A percentile compares a stretch with the other conserved stretches of the same genome.
phyloP scores from a whole-genome alignment of 257 asterid genomes.

The Nicotiana undulata region DNA sequence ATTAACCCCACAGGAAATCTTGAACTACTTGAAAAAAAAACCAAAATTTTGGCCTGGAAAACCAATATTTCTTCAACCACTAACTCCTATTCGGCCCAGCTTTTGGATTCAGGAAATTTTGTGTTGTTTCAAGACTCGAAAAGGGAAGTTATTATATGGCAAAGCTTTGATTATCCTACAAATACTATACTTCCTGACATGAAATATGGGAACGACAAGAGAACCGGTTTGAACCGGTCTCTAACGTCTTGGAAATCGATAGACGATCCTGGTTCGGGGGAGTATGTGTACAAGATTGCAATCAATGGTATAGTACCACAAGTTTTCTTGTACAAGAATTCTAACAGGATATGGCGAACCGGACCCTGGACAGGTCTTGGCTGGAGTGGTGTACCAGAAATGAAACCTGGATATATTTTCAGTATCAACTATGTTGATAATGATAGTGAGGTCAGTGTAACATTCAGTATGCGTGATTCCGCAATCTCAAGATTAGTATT shows the following conservation, averaged over 20 bases:
- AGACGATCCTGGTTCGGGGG: neutral
- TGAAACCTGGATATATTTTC: neutral
- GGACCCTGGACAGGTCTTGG: constrained; percentile 1
- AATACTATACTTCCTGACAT: neutral
- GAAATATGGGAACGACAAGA: neutral
- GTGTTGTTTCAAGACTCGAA: neutral
- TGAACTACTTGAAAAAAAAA: neutral
- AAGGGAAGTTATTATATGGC: neutral
- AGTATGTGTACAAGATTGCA: neutral
- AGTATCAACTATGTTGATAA: neutral
- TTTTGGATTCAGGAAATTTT: neutral
- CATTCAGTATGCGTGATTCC: neutral
- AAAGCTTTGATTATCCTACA: constrained; percentile 8
- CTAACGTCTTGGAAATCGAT: neutral
- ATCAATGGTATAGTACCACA: neutral
- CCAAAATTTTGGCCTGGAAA: neutral
- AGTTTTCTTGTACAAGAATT: neutral
- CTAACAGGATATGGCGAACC: neutral
- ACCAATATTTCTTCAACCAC: neutral
- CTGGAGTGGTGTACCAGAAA: constrained; percentile 1
- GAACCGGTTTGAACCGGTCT: neutral
- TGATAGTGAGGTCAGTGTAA: neutral
- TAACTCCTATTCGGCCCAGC: neutral
- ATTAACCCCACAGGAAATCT: neutral
- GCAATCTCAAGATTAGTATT: neutral